phyloP scores from a whole-genome alignment of 1,139 yeast species.

The Scheffersomyces quercinus region DNA sequence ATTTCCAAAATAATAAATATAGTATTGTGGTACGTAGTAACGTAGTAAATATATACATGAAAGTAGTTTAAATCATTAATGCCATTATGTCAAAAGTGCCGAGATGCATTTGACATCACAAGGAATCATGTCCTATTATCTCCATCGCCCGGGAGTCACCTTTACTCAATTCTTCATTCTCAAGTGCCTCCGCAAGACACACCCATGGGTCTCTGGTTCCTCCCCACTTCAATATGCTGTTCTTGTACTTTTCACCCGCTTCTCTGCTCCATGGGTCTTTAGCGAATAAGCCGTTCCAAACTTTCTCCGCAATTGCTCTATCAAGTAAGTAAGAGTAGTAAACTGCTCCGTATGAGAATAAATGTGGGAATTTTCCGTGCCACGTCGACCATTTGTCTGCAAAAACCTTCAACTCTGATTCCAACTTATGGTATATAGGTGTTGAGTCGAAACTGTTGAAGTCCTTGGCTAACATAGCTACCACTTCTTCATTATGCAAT shows the following conservation, averaged over 20 bases:
- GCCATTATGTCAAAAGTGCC: too few relatives aligned
- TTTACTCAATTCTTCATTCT: slow-evolving; percentile 53
- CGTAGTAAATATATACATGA: too few relatives aligned
- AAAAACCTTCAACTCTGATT: slow-evolving; percentile 53
- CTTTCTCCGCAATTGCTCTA: slow-evolving; percentile 85
- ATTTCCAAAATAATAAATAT: too few relatives aligned
- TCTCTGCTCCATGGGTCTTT: slow-evolving; percentile 67
- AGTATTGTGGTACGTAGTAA: too few relatives aligned
- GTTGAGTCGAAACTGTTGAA: slow-evolving; percentile 48
- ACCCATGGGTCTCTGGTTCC: slow-evolving; percentile 91
- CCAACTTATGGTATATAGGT: slow-evolving; percentile 64
- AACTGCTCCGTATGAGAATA: slow-evolving; percentile 91
- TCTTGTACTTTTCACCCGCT: slow-evolving; percentile 75
- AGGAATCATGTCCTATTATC: slow-evolving; percentile 40
- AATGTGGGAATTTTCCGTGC: slow-evolving; percentile 94
- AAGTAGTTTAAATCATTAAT: too few relatives aligned
- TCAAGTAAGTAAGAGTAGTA: slow-evolving; percentile 91
- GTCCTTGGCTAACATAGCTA: slow-evolving; percentile 5
- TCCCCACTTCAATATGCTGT: slow-evolving; percentile 84
- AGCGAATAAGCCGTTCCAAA: slow-evolving; percentile 74
- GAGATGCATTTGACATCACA: background rate
- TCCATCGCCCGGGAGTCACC: slow-evolving; percentile 82
- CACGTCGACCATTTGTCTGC: slow-evolving; percentile 72
- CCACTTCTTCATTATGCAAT: slow-evolving; percentile 53
- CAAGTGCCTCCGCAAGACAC: slow-evolving; percentile 78